Base-by-base conservation (phyloP, 176 grass and related monocot species). In the Carex cristatella region DNA sequence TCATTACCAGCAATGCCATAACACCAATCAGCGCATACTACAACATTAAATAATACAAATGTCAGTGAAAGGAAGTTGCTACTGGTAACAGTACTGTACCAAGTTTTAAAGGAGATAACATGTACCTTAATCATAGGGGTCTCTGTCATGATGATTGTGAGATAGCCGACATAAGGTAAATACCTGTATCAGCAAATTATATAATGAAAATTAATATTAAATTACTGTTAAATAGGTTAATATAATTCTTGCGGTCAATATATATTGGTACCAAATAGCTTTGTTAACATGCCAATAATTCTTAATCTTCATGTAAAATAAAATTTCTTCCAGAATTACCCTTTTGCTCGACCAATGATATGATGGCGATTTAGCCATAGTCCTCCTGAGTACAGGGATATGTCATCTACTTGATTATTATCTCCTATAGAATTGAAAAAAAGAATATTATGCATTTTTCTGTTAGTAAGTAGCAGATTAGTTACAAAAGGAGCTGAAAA, bases 91-190 rank as follows among this genome's bases (percentile, higher is more conserved):
- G 9, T 35, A 76, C 60, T 30, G 48, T 54, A 31, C 8, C 19
- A 30, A 7, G n/a, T 42, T 71, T 48, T 5, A 2, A 30, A 27
- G 27, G 23, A 32, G 7, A 1, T 54, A 55, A 76, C 31, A 10
- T 68, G 31, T 77, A 85, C 69, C 83, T 85, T 85, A 51, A 85
- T 63, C 14, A 85, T 69, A 33, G 86, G 86, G 7, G 48, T 87
- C 44, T 87, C 79, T 61, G 80, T 87, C 79, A 87, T 83, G 80
- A 87, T 77, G 69, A 87, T 87, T 2, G 80, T 87, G 38, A 87
- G 30, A 70, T 82, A 87, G 30, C 86, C 86, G 63, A 83, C 86
- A 75, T 87, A 82, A 23, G 79, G 86, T 77, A 83, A 87, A 42
- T 74, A 87, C 67, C 86, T 87, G 80, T 83, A 77, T 49, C 27